Evolutionary conservation across 345 rosid genomes (phyloP), one percentile per base, ranked within the genome.

Genomic region (Citrus unshiu): DNA sequence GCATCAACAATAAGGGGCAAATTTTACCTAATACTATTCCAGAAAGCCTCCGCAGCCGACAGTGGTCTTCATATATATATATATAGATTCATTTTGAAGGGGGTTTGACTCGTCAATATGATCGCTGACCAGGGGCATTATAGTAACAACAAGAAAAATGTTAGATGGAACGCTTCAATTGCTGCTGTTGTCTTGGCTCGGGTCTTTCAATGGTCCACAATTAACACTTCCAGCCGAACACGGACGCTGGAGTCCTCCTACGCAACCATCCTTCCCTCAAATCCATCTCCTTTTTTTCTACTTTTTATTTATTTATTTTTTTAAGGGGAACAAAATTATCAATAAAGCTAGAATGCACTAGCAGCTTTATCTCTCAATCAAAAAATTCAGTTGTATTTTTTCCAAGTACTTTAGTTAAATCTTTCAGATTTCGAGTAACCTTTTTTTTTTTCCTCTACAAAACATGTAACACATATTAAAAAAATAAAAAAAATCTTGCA

Each of bases 101-200:
- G 75, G 72, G 81, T 59, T 83, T 85, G 81, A 84, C 84, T 78
- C 63, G 90, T 72, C 46, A 79, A 72, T 80, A 51, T 40, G 19
- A 8, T 25, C 5, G 12, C 35, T 34, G 76, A 79, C 61, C 6
- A 73, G 40, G 82, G 90, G 77, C 71, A 69, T 56, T 39, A 7
- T 2, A 1, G 83, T 71, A 75, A 76, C 57, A 34, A 21, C 0
- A 1, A 8, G 0, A 0, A 12, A 72, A 65, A 37, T 10, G n/a
- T 9, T 7, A 6, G 22, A 19, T 5, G 9, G 0, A 9, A 27
- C 30, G 73, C 79, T 65, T 67, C 64, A n/a, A 18, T 76, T 65
- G 65, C 57, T 68, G 73, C 67, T 2, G 0, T 5, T 57, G 79
- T 77, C 57, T 37, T 66, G 65, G 79, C 13, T 77, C 27, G 22